Base-by-base conservation (phyloP, 148 eudicot genomes). In the Spergularia bocconei region DNA sequence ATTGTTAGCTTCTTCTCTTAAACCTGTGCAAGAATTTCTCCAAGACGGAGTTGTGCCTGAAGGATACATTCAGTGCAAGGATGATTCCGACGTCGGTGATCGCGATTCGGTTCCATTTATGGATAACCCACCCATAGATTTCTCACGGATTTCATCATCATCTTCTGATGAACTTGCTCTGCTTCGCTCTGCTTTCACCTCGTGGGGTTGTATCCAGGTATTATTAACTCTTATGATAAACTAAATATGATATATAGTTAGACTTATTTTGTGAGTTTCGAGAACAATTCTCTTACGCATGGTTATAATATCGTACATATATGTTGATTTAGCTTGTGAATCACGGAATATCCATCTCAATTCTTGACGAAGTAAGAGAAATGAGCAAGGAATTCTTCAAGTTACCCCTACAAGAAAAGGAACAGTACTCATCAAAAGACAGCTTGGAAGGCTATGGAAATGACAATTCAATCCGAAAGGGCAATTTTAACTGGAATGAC, bases 161-260 rank as follows among this genome's bases (percentile, higher is more conserved):
- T 14, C 23, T 53, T 29, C 79, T 25, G 50, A 68, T 11, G 85
- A 87, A 29, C 84, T 82, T 16, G 77, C 38, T 10, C 85, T 86
- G 65, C 85, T 89, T 54, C 83, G 69, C 63, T 78, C 80, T 33
- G 86, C 88, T 63, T 83, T 89, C 70, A 71, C 51, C 75, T 82
- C 76, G 5, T 84, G 85, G 77, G 91, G 91, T 55, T 50, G 60
- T 77, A 29, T 62, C 15, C 58, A 68, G 71, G 58, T 51, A 7
- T 13, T 17, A 29, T 29, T 29, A 29, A 29, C 36, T 2, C 36
- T 29, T 29, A 29, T 29, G 4, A 29, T 29, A 3, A 29, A 29
- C 25, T 23, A 23, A n/a, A n/a, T n/a, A n/a, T n/a, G n/a, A 41
- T 5, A 1, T 8, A 5, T 41, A 8, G 6, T 5, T 41, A 41